Percentiles rank a stretch among this genome's conserved stretches.
Conservation (phyloP, 176 grass and related monocot species). For the Cenchrus fungigraminus region DNA sequence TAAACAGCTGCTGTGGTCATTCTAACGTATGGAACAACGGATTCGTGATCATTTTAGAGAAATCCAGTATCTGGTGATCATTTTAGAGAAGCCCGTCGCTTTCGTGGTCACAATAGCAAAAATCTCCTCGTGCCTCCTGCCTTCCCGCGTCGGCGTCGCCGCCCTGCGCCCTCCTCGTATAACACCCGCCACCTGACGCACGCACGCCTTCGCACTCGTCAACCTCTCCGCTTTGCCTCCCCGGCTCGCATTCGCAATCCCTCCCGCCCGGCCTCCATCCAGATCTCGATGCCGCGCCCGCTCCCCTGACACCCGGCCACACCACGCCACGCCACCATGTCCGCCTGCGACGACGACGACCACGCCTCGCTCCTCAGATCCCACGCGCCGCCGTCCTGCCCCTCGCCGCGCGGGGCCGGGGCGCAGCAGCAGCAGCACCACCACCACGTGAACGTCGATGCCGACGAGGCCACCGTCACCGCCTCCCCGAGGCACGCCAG, state of each 20-base stretch:
- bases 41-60: too few species aligned
- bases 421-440: constrained; percentile 15
- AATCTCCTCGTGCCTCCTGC: not conserved
- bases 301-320: constrained; percentile 16
- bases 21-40: too few species aligned
- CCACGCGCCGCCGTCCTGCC: constrained; percentile 38
- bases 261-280: constrained; percentile 10
- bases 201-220: constrained; percentile 24
- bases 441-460: constrained; percentile 40
- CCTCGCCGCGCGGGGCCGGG: constrained; percentile 38
- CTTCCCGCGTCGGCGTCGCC: constrained; percentile 43
- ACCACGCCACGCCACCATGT: not conserved
- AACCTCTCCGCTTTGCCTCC: constrained; percentile 41
- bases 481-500: constrained; percentile 48
- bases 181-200: not conserved
- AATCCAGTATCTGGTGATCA: too few species aligned
- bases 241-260: constrained; percentile 12
- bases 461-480: constrained; percentile 42
- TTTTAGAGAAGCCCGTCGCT: too few species aligned
- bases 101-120: too few species aligned
- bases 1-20: too few species aligned
- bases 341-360: constrained; percentile 45
- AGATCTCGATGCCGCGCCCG: constrained; percentile 57
- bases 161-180: constrained; percentile 10
- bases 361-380: constrained; percentile 48